Evolutionary conservation across 345 rosid genomes (phyloP).

Genomic region (Arabidopsis arenosa): DNA sequence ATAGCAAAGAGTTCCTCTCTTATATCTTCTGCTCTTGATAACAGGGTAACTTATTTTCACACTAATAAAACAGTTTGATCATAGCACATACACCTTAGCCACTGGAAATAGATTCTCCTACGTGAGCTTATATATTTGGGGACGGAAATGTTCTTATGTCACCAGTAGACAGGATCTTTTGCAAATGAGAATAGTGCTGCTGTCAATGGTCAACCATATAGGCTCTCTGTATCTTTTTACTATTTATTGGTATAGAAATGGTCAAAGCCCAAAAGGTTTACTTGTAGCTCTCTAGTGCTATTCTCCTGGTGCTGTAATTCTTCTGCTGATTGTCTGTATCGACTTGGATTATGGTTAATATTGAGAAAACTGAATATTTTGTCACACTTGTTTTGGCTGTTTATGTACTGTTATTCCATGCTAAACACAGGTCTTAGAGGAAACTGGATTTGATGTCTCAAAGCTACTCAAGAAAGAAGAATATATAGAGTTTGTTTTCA

Average conservation of each 20-base stretch:
- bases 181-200: conserved; percentile 21
- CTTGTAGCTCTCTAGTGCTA: conserved; percentile 16
- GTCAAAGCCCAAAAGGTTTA: conserved; percentile 23
- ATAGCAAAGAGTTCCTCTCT: background rate
- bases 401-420: conserved; percentile 15
- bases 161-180: background rate
- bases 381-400: conserved; percentile 2
- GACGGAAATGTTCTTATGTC: conserved; percentile 21
- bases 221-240: background rate
- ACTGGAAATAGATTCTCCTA: background rate
- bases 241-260: conserved; percentile 10
- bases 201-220: conserved; percentile 17
- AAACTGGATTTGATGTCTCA: conserved; percentile 93
- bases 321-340: conserved; percentile 27
- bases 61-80: conserved; percentile 11
- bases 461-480: conserved; percentile 81
- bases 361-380: background rate
- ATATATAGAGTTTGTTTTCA: conserved; percentile 80
- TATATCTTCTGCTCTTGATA: background rate
- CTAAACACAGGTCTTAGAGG: conserved; percentile 79
- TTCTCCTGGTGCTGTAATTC: background rate
- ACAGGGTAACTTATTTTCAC: conserved; percentile 10
- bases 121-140: conserved; percentile 21
- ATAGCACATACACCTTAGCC: conserved; percentile 6
- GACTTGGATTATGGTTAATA: conserved; percentile 16